phyloP scores from a whole-genome alignment of 1,284 basidiomycete genomes.

The Ustilago hordei region DNA sequence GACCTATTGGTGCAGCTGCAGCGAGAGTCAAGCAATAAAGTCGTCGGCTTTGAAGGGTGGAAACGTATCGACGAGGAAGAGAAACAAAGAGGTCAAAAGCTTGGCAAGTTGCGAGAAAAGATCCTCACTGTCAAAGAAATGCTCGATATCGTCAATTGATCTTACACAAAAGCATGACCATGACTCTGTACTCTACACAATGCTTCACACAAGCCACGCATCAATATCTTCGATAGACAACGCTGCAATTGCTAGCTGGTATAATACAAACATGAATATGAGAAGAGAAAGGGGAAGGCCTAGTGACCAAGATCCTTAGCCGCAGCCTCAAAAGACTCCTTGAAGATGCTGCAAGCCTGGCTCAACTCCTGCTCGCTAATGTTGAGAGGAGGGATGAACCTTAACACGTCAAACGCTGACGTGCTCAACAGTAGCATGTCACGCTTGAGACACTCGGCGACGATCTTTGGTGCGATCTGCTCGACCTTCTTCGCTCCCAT shows the following conservation, averaged over 20 bases:
- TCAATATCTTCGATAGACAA: not conserved
- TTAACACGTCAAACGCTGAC: conserved; percentile 62
- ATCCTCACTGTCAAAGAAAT: conserved; percentile 70
- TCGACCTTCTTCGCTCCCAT: conserved; percentile 12
- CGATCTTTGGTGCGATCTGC: conserved; percentile 57
- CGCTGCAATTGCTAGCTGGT: conserved; percentile 2
- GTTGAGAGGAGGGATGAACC: conserved; percentile 66
- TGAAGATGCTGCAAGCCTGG: conserved; percentile 59
- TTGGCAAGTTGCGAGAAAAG: conserved; percentile 82
- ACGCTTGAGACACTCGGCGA: conserved; percentile 57
- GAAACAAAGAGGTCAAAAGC: conserved; percentile 73
- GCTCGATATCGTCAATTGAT: conserved; percentile 35
- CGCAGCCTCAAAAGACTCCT: conserved; percentile 50
- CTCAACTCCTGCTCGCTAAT: conserved; percentile 58
- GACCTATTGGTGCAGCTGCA: conserved; percentile 26
- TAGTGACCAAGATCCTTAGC: conserved; percentile 35
- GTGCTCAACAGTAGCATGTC: conserved; percentile 66
- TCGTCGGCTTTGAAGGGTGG: conserved; percentile 79
- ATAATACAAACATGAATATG: conserved; percentile 7
- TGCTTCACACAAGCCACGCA: not conserved
- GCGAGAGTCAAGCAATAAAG: conserved; percentile 40
- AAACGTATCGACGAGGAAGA: conserved; percentile 78
- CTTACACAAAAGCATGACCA: not conserved
- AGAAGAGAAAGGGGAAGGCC: not conserved
- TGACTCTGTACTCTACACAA: not conserved